These are phyloP conservation scores for Sporobolomyces pararoseus DNA, from an alignment of 768 basidiomycete genomes.

Conservation along the genomic window DNA sequence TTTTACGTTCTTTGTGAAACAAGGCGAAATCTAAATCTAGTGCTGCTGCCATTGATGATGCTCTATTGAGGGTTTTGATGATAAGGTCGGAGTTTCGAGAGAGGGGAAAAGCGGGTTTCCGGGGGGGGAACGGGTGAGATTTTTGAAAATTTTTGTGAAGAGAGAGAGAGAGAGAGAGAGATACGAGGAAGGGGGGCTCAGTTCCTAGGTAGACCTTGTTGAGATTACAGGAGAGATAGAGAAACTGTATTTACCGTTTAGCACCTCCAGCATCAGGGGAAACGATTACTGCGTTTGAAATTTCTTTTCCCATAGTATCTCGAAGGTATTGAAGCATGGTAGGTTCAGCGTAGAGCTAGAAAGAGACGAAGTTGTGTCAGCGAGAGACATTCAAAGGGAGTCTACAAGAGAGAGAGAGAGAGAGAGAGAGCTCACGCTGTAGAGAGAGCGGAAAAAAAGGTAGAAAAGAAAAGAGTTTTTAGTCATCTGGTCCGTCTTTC, in stretches of 20 bases:
- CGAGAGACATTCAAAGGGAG: background rate
- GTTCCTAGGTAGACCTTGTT: no score
- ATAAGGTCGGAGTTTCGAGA: background rate
- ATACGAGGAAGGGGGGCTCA: no score
- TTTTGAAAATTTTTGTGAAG: no score
- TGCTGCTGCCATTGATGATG: conserved; percentile 92
- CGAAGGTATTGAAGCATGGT: conserved; percentile 92
- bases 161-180: no score
- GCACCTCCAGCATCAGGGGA: conserved; percentile 98
- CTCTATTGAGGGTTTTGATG: conserved; percentile 56
- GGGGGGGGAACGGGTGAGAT: no score
- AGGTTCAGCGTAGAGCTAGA: conserved; percentile 90
- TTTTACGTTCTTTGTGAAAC: conserved; percentile 98
- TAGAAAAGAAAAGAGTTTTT: no score
- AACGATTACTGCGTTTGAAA: conserved; percentile 84
- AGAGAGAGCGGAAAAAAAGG: background rate
- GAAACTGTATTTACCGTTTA: conserved; percentile 64
- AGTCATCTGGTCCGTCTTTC: no score
- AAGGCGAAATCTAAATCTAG: conserved; percentile 95
- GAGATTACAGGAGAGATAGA: background rate
- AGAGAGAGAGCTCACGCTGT: background rate
- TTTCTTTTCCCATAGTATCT: conserved; percentile 65
- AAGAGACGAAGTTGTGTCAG: background rate
- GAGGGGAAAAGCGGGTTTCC: background rate
- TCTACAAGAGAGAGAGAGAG: background rate